Conservation (phyloP, 2,329 filamentous ascomycete genomes). For the Pseudocercospora musae region DNA sequence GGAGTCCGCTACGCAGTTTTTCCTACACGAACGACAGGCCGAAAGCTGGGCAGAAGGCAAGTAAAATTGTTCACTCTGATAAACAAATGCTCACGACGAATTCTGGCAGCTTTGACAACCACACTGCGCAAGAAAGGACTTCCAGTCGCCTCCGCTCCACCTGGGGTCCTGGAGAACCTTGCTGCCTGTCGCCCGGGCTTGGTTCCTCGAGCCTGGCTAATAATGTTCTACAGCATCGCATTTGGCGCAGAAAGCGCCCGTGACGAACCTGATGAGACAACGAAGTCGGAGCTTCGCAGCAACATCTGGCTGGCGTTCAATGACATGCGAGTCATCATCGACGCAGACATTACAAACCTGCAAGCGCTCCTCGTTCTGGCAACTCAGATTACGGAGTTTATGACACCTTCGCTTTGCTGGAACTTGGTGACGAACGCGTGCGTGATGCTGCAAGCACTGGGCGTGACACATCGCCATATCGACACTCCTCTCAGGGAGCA, state of each 20-base stretch:
- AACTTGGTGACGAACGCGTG: slow-evolving; percentile 25
- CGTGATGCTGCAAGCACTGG: slow-evolving; percentile 25
- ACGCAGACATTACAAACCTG: slow-evolving; percentile 24
- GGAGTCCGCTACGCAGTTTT: not conserved
- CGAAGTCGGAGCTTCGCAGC: slow-evolving; percentile 17
- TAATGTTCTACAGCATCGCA: slow-evolving; percentile 27
- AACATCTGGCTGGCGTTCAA: slow-evolving; percentile 30
- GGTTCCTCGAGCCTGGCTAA: slow-evolving; percentile 24
- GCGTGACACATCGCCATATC: slow-evolving; percentile 19
- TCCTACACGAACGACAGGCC: not conserved
- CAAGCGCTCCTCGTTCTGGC: slow-evolving; percentile 25
- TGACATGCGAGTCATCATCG: slow-evolving; percentile 23
- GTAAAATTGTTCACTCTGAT: no score
- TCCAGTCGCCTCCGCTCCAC: slow-evolving; percentile 10
- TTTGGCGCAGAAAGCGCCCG: slow-evolving; percentile 16
- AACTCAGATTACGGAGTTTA: slow-evolving; percentile 25
- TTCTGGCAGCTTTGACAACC: not conserved
- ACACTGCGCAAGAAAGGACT: not conserved
- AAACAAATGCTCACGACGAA: not conserved
- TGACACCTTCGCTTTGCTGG: slow-evolving; percentile 26
- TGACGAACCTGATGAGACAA: slow-evolving; percentile 5
- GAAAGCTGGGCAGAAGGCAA: not conserved
- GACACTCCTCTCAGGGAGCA: slow-evolving; percentile 17
- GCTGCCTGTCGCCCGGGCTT: slow-evolving; percentile 9
- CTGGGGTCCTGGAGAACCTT: slow-evolving; percentile 13